Base-by-base conservation (phyloP, 23 red algal genomes). In the Porphyridium purpureum region DNA sequence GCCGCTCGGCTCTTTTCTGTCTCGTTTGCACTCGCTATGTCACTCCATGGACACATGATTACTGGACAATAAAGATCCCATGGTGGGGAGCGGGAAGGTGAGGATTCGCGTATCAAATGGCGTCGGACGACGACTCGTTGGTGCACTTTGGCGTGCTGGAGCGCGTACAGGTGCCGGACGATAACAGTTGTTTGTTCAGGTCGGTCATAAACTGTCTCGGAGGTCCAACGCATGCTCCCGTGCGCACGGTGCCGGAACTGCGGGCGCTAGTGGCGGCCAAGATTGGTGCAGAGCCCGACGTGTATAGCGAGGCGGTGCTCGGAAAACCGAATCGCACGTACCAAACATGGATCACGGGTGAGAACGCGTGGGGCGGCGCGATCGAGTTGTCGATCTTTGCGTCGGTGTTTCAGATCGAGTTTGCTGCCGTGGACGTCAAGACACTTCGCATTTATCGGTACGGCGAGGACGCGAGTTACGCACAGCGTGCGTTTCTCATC, bases 181-280 rank as follows among this genome's bases (percentile, higher is more conserved):
- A 98, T 57, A 98, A 98, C 62, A 81, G 72, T 11, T 98, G 90
- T 44, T 67, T 98, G 2, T 98, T 98, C 60, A 70, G 70, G 19
- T 52, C 66, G 31, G 78, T 98, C 29, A 44, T 11, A 11, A 11
- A 11, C 17, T 11, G 11, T 17, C 11, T 44, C 38, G 38, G 38
- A 44, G n/a, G n/a, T n/a, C n/a, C n/a, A n/a, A n/a, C n/a, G n/a
- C 52, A 56, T 26, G 66, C 34, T 7, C 47, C 72, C 32, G 54
- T 79, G 30, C 47, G 28, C 9, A 57, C 35, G 27, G 35, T 28
- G 3, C 15, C 46, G 19, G 28, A 60, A 24, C 54, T 98, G 11
- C 67, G 90, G 21, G 28, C 27, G 11, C 57, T 76, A 30, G 62
- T 80, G 15, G 42, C 73, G 11, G 47, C 55, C 14, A 71, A 65